Evolutionary conservation across 768 basidiomycete genomes (phyloP), one percentile per base, ranked within the genome.

Genomic region (Termitomyces sp.): DNA sequence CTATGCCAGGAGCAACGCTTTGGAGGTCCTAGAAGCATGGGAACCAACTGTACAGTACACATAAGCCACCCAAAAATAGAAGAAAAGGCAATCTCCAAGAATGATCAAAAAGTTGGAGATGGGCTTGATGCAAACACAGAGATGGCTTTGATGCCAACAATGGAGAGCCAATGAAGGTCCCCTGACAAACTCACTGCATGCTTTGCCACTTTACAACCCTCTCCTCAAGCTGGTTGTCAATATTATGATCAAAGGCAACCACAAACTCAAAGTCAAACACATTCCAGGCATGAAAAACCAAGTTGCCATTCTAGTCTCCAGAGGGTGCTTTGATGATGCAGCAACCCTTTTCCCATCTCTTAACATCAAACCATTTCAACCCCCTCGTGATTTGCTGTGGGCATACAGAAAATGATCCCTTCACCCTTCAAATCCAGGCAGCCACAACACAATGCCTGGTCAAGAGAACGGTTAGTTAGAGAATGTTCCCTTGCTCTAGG

Each of bases 401-500:
- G 70, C 56, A 18, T 45, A 16, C 2, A 12, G 54, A 55, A 57
- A 56, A 61, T 69, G 63, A 66, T 59, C 1, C 18, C 29, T 16
- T 13, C 48, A 2, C n/a, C 54, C 4, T 7, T 27, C 2, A 13
- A 33, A 42, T 53, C 73, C 49, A 57, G 64, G 61, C 76, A 76
- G 56, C 74, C 75, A 47, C 70, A 43, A 53, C 48, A 29, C n/a
- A n/a, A n/a, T n/a, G 63, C 71, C 27, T 78, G 78, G 77, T 53
- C 71, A 0, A 15, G 47, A 0, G 70, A 77, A 27, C 57, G 60
- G 6, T 64, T 77, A 1, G 15, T 66, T 0, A 67, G 58, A 44
- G 67, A 69, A 52, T 60, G 62, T 0, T 54, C 66, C 0, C 43
- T 68, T 3, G 63, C 64, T 3, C 51, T 74, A 0, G 67, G 67